These are phyloP conservation scores for Daedaleopsis sinensis DNA, from an alignment of 768 basidiomycete genomes.

Conservation along the genomic window DNA sequence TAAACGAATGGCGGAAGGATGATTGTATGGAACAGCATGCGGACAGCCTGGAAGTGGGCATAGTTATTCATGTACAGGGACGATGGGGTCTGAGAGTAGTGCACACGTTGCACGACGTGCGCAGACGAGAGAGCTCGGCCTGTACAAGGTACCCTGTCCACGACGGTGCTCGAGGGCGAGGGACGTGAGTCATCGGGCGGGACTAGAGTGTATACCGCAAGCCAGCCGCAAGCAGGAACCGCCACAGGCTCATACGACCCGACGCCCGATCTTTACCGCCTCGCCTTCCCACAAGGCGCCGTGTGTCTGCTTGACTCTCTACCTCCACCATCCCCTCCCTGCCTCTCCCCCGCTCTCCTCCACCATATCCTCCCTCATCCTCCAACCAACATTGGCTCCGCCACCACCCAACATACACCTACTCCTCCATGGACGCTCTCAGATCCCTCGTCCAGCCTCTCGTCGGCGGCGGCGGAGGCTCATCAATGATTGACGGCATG, in stretches of 20 bases:
- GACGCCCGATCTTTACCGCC: conserved; percentile 12
- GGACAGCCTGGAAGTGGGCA: no score
- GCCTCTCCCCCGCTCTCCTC: conserved; percentile 26
- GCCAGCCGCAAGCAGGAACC: conserved; percentile 7
- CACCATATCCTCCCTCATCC: conserved; percentile 27
- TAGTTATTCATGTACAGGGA: no score
- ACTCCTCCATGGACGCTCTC: conserved; percentile 70
- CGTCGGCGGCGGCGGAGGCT: conserved; percentile 72
- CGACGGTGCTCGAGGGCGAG: background rate
- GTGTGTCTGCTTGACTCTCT: conserved; percentile 18
- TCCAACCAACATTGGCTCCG: conserved; percentile 43
- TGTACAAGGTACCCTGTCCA: background rate
- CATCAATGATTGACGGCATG: conserved; percentile 84
- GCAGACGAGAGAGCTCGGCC: background rate
- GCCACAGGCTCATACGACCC: conserved; percentile 14
- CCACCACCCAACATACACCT: conserved; percentile 22
- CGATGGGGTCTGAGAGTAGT: background rate
- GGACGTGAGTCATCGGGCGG: background rate
- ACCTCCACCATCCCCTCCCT: conserved; percentile 26
- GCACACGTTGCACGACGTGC: conserved; percentile 19
- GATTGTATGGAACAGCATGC: background rate
- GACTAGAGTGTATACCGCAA: no score
- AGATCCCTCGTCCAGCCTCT: conserved; percentile 83
- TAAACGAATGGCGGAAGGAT: conserved; percentile 3
- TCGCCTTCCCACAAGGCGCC: conserved; percentile 24